A percentile compares a stretch with the other conserved stretches of the same genome.
Evolutionary conservation across 805 yeast genomes (phyloP).

Genomic region (Ogataea siamensis): DNA sequence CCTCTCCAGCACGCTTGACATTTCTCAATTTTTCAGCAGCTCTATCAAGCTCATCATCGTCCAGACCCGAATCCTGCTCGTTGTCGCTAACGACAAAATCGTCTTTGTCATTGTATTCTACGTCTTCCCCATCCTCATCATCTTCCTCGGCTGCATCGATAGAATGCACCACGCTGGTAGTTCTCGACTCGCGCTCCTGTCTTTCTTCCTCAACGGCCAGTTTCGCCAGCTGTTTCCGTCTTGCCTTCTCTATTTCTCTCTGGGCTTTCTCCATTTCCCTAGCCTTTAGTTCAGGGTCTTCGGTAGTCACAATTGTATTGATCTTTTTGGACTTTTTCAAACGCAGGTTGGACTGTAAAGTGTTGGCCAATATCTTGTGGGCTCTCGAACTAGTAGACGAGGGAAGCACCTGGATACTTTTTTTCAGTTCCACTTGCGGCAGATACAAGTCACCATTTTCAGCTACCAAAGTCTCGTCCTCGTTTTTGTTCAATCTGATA

Average conservation of each 20-base stretch:
- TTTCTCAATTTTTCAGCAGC: constrained; percentile 59
- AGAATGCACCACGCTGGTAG: constrained; percentile 12
- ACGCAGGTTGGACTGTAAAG: constrained; percentile 51
- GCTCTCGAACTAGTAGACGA: constrained; percentile 85
- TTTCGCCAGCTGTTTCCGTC: constrained; percentile 58
- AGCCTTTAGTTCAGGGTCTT: constrained; percentile 71
- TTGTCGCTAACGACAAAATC: constrained; percentile 39
- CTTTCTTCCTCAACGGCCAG: constrained; percentile 56
- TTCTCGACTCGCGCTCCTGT: constrained; percentile 40
- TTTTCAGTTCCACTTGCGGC: constrained; percentile 61
- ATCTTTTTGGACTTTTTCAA: constrained; percentile 45
- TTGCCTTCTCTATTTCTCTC: constrained; percentile 58
- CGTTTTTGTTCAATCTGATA: constrained; percentile 58
- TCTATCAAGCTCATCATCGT: constrained; percentile 41
- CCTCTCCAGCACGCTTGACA: constrained; percentile 55
- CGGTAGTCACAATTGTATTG: constrained; percentile 49
- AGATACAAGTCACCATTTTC: constrained; percentile 70
- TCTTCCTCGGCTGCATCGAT: constrained; percentile 45
- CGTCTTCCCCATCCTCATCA: constrained; percentile 31
- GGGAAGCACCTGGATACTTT: constrained; percentile 76
- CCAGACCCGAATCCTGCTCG: constrained; percentile 32
- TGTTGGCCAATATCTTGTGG: constrained; percentile 74
- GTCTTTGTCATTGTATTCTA: constrained; percentile 33
- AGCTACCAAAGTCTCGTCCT: constrained; percentile 72
- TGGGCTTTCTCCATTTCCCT: constrained; percentile 66